Evolutionary conservation across 2,329 filamentous ascomycete genomes (phyloP), one percentile per base, ranked within the genome.

Genomic region (Talaromyces sp.): DNA sequence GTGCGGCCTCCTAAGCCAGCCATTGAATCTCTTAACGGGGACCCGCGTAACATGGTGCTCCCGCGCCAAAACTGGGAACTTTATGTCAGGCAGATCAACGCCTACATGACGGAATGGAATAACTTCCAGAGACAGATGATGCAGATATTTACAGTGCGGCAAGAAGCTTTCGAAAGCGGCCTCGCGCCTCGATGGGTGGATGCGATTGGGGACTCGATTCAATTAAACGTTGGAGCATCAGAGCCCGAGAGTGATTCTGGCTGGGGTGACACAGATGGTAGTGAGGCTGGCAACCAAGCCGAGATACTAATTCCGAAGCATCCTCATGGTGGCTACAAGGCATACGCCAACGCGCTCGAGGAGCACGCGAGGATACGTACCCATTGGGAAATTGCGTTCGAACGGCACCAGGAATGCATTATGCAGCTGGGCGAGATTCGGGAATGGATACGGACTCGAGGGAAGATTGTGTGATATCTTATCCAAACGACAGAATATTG

Each of bases 81-180:
- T 6, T 87, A 86, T 68, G 78, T 83, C 28, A 73, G 73, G 0
- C 76, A 79, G 23, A 85, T 88, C 78, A 76, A 76, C 12, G 68
- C 72, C 0, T 89, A 88, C 69, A 80, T 86, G 66, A 75, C 75
- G 36, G 79, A 82, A n/a, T 88, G 82, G 78, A 81, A 81, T 65
- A 68, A 68, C 2, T 88, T 85, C 69, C 83, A 85, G 66, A 74
- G 77, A 34, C 78, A 73, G 16, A 83, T 88, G 75, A 75, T 86
- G 9, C 73, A 75, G 3, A 83, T 87, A 65, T 87, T 88, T 68
- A 77, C 77, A 14, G 75, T 78, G 1, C 78, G 85, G 34, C 81
- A 84, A 64, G 76, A 79, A 12, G 77, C 79, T 18, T 75, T 79
- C 16, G 73, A 79, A 65, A 80, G 71, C 23, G 79, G 73, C 30